These are phyloP conservation scores for Crucihimalaya himalaica DNA, from an alignment of 345 rosid genomes.

Conservation along the genomic window DNA sequence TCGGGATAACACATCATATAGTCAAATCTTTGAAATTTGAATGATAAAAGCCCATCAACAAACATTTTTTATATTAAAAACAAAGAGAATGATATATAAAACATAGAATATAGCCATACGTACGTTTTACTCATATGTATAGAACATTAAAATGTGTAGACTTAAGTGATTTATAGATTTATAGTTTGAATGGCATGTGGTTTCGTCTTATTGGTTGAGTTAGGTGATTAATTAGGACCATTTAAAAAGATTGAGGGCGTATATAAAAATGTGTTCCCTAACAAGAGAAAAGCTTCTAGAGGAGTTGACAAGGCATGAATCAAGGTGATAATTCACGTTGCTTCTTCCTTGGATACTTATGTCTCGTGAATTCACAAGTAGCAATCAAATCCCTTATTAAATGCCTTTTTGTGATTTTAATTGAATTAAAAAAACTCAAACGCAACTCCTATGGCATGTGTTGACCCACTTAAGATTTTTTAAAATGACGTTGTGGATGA, in stretches of 20 bases:
- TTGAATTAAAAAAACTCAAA: background rate
- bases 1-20: background rate
- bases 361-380: conserved; percentile 34
- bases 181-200: background rate
- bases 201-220: background rate
- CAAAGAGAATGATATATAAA: background rate
- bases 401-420: conserved; percentile 5
- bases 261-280: conserved; percentile 12
- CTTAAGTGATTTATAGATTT: background rate
- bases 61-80: background rate
- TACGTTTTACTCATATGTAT: background rate
- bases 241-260: background rate
- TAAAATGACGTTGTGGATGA: conserved; percentile 22
- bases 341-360: conserved; percentile 33
- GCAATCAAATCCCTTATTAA: conserved; percentile 33
- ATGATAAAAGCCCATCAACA: conserved; percentile 2
- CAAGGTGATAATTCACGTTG: conserved; percentile 29
- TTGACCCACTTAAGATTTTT: conserved; percentile 39
- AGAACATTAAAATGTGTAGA: background rate
- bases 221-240: background rate
- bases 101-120: background rate
- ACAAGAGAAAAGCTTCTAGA: conserved; percentile 29
- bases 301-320: conserved; percentile 28
- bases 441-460: conserved; percentile 33
- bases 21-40: conserved; percentile 3